These are phyloP conservation scores for Psilocybe cyanescens DNA, from an alignment of 768 basidiomycete genomes.

Conservation along the genomic window DNA sequence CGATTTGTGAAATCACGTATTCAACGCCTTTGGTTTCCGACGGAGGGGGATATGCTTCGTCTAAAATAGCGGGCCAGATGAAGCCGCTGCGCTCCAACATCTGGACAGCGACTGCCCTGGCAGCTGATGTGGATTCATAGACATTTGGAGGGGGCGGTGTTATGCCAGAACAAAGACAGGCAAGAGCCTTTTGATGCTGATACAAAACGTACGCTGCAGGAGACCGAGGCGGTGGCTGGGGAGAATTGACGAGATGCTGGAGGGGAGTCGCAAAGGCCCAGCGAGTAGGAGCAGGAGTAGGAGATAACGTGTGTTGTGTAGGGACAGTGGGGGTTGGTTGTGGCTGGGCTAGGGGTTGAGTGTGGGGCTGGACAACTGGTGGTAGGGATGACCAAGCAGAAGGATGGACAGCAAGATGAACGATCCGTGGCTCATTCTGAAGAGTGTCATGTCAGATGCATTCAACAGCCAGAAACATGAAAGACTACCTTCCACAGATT, in stretches of 20 bases:
- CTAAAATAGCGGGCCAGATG: slow-evolving; percentile 53
- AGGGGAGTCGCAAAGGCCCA: neutral
- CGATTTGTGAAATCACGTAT: slow-evolving; percentile 42
- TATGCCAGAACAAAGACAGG: slow-evolving; percentile 31
- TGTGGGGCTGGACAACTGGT: slow-evolving; percentile 33
- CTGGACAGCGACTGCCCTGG: slow-evolving; percentile 33
- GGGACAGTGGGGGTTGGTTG: slow-evolving; percentile 7
- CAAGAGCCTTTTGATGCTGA: slow-evolving; percentile 48
- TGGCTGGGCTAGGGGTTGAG: slow-evolving; percentile 16
- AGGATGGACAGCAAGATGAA: slow-evolving; percentile 82
- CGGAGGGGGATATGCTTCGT: slow-evolving; percentile 47
- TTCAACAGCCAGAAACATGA: neutral
- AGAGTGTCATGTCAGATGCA: neutral
- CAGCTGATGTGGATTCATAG: slow-evolving; percentile 10
- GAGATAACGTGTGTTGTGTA: neutral
- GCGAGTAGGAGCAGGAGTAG: neutral
- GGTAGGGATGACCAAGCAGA: slow-evolving; percentile 71
- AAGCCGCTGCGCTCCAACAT: slow-evolving; percentile 45
- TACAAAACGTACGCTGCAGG: slow-evolving; percentile 39
- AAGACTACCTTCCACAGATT: slow-evolving; percentile 71
- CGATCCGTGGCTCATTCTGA: slow-evolving; percentile 62
- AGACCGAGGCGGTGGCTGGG: slow-evolving; percentile 17
- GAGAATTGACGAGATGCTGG: neutral
- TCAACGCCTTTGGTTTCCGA: slow-evolving; percentile 39
- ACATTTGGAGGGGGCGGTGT: slow-evolving; percentile 15